phyloP scores from a whole-genome alignment of 495 filamentous ascomycete species.

The Podospora australis region DNA sequence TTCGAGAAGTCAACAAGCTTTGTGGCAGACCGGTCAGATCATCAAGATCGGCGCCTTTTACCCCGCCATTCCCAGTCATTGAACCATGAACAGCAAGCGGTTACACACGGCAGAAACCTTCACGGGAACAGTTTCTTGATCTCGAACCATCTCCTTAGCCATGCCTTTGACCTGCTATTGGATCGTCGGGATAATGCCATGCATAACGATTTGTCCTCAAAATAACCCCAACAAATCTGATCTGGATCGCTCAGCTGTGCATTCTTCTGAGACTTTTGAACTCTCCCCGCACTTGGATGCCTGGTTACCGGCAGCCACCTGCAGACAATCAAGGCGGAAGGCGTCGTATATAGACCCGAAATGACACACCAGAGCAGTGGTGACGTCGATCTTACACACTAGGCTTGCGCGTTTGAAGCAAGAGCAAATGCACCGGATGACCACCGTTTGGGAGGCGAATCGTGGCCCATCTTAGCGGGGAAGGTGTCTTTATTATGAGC shows the following conservation, averaged over 20 bases:
- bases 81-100: not conserved
- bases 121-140: no score
- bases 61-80: not conserved
- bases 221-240: not conserved
- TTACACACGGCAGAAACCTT: conserved; percentile 1
- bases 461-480: not conserved
- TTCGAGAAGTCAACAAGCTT: not conserved
- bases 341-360: not conserved
- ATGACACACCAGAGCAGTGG: conserved; percentile 13
- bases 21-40: no score
- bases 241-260: not conserved
- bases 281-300: no score
- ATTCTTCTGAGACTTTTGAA: no score
- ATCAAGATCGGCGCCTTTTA: not conserved
- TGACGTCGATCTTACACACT: conserved; percentile 26
- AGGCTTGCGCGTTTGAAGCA: conserved; percentile 7
- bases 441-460: conserved; percentile 5
- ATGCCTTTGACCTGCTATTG: not conserved
- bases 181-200: not conserved
- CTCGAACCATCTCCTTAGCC: not conserved
- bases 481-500: not conserved
- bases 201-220: not conserved
- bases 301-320: no score
- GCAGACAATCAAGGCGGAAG: no score
- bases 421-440: conserved; percentile 16